Percentiles rank a stretch among this genome's conserved stretches.
Conservation (phyloP, 202 grass and related monocot genomes). For the Sporobolus alterniflorus region DNA sequence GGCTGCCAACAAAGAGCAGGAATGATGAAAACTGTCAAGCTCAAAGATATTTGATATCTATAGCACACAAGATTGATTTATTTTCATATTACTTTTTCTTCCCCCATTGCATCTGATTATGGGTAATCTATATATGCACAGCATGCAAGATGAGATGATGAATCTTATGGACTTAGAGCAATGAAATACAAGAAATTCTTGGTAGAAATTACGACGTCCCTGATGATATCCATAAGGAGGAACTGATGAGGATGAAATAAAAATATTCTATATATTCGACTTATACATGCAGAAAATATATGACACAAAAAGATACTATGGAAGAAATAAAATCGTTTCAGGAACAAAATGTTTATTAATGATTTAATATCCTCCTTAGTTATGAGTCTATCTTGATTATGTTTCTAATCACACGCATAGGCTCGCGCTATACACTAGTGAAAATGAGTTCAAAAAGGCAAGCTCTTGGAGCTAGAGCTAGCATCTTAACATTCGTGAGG, state of each 20-base stretch:
- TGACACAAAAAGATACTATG: no score
- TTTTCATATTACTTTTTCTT: neutral
- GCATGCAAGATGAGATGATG: constrained; percentile 99
- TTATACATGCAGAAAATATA: no score
- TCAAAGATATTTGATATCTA: constrained; percentile 91
- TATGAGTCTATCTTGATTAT: no score
- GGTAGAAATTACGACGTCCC: constrained; percentile 89
- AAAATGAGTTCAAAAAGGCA: constrained; percentile 61
- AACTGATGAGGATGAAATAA: constrained; percentile 89
- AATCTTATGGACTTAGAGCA: constrained; percentile 94
- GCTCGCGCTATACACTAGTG: no score
- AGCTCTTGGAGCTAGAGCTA: constrained; percentile 91
- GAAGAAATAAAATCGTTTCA: no score
- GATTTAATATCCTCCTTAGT: no score
- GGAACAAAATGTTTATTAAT: no score
- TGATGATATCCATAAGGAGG: constrained; percentile 96
- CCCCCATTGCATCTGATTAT: constrained; percentile 23
- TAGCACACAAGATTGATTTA: constrained; percentile 1
- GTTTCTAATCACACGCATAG: no score
- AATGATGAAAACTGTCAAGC: constrained; percentile 95
- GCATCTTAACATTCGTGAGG: constrained; percentile 57
- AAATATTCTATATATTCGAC: no score
- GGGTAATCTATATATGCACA: constrained; percentile 36
- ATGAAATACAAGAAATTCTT: constrained; percentile 95
- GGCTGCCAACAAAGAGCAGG: constrained; percentile 93